phyloP scores from a whole-genome alignment of 345 rosid genomes.

The Heritiera fomes region DNA sequence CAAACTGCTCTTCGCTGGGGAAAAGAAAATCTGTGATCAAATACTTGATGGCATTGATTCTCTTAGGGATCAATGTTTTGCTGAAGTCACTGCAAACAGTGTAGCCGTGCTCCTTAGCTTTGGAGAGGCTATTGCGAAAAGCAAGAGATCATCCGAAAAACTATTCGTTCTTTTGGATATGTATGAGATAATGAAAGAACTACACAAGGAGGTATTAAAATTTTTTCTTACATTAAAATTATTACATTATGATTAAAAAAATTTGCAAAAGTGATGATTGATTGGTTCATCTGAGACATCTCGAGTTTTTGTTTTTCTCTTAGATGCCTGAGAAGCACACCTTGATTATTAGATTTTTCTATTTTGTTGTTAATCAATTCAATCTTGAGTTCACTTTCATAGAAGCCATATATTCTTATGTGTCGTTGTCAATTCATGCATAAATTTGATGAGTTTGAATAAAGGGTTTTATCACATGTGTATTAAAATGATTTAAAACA shows the following conservation, averaged over 20 bases:
- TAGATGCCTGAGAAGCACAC: neutral
- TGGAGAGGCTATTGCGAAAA: conserved; percentile 93
- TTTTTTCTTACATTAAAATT: conserved; percentile 9
- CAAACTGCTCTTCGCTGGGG: conserved; percentile 81
- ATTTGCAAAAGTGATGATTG: neutral
- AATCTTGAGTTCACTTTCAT: neutral
- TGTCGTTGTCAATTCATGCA: neutral
- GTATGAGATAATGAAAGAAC: conserved; percentile 98
- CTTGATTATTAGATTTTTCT: neutral
- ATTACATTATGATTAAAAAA: neutral
- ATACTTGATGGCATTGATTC: conserved; percentile 71
- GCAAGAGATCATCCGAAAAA: conserved; percentile 97
- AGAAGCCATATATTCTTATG: neutral
- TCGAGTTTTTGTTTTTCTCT: neutral
- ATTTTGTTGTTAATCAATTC: conserved; percentile 1
- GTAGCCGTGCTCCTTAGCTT: conserved; percentile 85
- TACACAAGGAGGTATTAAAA: conserved; percentile 75
- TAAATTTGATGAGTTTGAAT: neutral
- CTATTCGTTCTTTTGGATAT: conserved; percentile 89
- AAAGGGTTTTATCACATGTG: neutral
- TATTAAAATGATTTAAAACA: neutral
- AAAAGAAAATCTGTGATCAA: conserved; percentile 87
- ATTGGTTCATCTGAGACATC: neutral
- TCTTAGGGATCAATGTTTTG: conserved; percentile 81
- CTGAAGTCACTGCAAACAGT: conserved; percentile 81